phyloP scores from a whole-genome alignment of 495 filamentous ascomycete species.

The Aspergillus bertholletiae region DNA sequence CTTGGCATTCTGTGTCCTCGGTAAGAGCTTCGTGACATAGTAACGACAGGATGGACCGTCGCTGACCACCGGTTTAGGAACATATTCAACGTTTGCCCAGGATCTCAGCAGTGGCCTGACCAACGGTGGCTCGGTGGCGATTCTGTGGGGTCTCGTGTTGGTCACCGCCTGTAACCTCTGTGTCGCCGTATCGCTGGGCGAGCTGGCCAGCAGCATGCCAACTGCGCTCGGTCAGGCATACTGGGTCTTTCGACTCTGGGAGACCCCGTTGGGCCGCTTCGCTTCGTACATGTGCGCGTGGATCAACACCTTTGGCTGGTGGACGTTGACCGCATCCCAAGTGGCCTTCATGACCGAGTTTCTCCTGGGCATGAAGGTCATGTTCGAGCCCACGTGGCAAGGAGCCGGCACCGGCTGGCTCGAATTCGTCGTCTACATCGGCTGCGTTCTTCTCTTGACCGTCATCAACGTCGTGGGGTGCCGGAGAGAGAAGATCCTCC shows the following conservation, averaged over 20 bases:
- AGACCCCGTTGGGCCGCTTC: conserved; percentile 31
- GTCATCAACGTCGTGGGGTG: conserved; percentile 43
- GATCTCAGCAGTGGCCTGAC: conserved; percentile 39
- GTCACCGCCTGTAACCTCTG: conserved; percentile 43
- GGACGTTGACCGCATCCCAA: conserved; percentile 43
- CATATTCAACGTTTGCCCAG: conserved; percentile 45
- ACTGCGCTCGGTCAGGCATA: conserved; percentile 44
- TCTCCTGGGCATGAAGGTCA: conserved; percentile 42
- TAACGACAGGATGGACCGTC: background rate
- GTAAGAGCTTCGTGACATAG: background rate
- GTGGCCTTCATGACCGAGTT: conserved; percentile 48
- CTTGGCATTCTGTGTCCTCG: conserved; percentile 43
- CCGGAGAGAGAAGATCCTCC: conserved; percentile 41
- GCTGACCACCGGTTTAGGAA: conserved; percentile 16
- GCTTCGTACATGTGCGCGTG: conserved; percentile 45
- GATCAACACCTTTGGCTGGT: conserved; percentile 50
- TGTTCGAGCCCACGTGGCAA: conserved; percentile 37
- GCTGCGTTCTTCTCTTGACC: conserved; percentile 34
- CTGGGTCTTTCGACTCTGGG: conserved; percentile 41
- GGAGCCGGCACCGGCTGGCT: conserved; percentile 39
- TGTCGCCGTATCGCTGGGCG: conserved; percentile 42
- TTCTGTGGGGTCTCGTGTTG: conserved; percentile 45
- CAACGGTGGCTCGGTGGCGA: conserved; percentile 41
- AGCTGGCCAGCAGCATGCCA: conserved; percentile 45
- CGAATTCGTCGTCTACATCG: conserved; percentile 43